These are phyloP conservation scores for Coemansia sp. DNA, from an alignment of 192 early-diverging fungal genomes.

Conservation along the genomic window DNA sequence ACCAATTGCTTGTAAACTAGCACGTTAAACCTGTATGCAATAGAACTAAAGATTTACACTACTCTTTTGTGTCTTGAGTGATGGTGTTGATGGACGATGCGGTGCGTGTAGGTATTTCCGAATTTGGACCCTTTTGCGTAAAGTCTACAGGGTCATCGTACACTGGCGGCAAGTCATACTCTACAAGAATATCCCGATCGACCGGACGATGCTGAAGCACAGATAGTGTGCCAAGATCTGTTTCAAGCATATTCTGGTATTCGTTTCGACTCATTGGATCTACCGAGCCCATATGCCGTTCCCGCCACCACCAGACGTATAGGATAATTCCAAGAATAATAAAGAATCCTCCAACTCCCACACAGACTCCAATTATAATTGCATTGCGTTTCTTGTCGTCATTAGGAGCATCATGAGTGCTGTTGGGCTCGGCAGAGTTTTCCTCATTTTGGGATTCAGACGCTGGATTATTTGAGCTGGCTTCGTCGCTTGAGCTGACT, in stretches of 20 bases:
- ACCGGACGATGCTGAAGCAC: not conserved
- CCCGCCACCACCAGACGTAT: constrained; percentile 3
- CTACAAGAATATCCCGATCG: not conserved
- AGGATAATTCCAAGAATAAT: not conserved
- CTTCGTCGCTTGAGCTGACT: not conserved
- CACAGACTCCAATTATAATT: constrained; percentile 4
- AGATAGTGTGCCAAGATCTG: not conserved
- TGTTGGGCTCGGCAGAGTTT: not conserved
- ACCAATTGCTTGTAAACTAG: too few relatives aligned
- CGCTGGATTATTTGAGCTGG: too few relatives aligned
- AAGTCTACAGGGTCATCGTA: not conserved
- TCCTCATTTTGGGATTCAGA: too few relatives aligned
- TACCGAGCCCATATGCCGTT: constrained; percentile 2
- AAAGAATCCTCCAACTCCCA: not conserved
- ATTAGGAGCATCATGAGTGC: not conserved
- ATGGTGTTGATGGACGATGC: too few relatives aligned
- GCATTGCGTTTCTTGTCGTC: constrained; percentile 1
- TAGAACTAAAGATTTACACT: too few relatives aligned
- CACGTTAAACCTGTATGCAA: too few relatives aligned
- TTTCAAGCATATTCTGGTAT: constrained; percentile 3
- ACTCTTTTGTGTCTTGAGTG: too few relatives aligned
- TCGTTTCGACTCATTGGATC: constrained; percentile 9
- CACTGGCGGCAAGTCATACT: not conserved
- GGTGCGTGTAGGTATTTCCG: too few relatives aligned
- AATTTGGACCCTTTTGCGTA: too few relatives aligned